Evolutionary conservation across 257 asterid genomes (phyloP), one percentile per base, ranked within the genome.

Genomic region (Rubia yunnanensis): DNA sequence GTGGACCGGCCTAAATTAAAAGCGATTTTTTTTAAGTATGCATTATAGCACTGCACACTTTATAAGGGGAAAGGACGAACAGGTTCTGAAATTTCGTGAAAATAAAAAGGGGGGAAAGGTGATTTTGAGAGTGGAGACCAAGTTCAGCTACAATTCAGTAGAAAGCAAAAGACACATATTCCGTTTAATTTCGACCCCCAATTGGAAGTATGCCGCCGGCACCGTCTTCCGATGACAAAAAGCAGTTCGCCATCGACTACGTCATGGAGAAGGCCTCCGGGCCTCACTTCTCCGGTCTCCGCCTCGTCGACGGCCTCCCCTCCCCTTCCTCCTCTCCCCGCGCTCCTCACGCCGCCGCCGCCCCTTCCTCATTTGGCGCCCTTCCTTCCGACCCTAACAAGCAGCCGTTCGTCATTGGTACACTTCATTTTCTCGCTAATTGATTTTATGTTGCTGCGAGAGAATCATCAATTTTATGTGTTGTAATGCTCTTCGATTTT

Each of bases 351-450:
- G 48, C 79, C 34, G 36, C 79, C 4, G 68, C 69, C 72, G 58
- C 77, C 27, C 74, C 79, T 44, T 36, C 83, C 50, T 68, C 79
- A 63, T 41, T 81, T 54, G 35, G 66, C 20, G 17, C 63, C 56
- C 18, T 11, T 17, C 73, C 70, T 28, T 20, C 79, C 49, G 88
- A 84, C 72, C 49, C 89, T 75, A 15, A 80, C 68, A 88, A 84
- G 70, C 96, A 90, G 82, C 97, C 99, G 34, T 94, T 94, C 69
- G 97, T 94, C n/a, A 94, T 94, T 32, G 99, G 99, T 92, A 79
- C 8, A 61, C 66, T 30, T 17, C 20, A 23, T 3, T 36, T 57
- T 5, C 3, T 36, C 18, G n/a, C 4, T 18, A 56, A 56, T 56
- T 7, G 10, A 24, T 15, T 56, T 13, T 26, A 24, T 9, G 5